phyloP scores from a whole-genome alignment of 371 early-diverging fungal species.

The Mucor mucedo region DNA sequence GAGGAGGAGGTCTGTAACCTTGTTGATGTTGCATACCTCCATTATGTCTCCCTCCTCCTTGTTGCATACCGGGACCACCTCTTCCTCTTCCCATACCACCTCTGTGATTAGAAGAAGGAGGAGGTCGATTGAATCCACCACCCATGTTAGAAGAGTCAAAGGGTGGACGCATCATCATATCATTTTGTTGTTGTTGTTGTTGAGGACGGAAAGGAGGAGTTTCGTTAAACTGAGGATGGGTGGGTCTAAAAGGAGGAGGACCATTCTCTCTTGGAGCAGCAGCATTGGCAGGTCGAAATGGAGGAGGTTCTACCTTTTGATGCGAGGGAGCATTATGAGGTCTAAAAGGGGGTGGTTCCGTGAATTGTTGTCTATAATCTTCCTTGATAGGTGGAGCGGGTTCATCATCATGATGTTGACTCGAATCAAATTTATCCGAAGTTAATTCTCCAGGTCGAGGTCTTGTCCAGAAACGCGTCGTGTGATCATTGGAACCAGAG shows the following conservation, averaged over 20 bases:
- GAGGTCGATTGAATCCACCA: slow-evolving; percentile 15
- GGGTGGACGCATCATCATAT: slow-evolving; percentile 22
- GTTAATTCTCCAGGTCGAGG: slow-evolving; percentile 90
- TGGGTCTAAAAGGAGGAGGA: slow-evolving; percentile 45
- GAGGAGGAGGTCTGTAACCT: slow-evolving; percentile 24
- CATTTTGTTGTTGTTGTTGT: slow-evolving; percentile 15
- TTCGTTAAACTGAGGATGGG: slow-evolving; percentile 7
- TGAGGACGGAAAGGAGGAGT: slow-evolving; percentile 33
- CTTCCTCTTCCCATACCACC: slow-evolving; percentile 9
- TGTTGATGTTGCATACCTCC: slow-evolving; percentile 17
- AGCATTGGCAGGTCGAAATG: slow-evolving; percentile 38
- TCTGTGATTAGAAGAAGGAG: slow-evolving; percentile 11
- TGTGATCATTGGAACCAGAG: slow-evolving; percentile 97
- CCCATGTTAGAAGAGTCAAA: slow-evolving; percentile 9
- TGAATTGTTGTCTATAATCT: slow-evolving; percentile 42
- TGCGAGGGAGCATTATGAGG: slow-evolving; percentile 38
- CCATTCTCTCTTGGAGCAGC: slow-evolving; percentile 21
- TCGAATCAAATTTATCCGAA: slow-evolving; percentile 64
- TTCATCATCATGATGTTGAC: slow-evolving; percentile 61
- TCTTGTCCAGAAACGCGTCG: slow-evolving; percentile 98
- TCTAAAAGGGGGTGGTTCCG: slow-evolving; percentile 53
- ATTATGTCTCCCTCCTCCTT: slow-evolving; percentile 14
- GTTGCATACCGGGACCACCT: slow-evolving; percentile 12
- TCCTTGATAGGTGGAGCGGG: slow-evolving; percentile 30
- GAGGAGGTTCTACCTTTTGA: slow-evolving; percentile 47